Conservation (phyloP, 176 grass and related monocot genomes). For the Paspalum vaginatum region DNA sequence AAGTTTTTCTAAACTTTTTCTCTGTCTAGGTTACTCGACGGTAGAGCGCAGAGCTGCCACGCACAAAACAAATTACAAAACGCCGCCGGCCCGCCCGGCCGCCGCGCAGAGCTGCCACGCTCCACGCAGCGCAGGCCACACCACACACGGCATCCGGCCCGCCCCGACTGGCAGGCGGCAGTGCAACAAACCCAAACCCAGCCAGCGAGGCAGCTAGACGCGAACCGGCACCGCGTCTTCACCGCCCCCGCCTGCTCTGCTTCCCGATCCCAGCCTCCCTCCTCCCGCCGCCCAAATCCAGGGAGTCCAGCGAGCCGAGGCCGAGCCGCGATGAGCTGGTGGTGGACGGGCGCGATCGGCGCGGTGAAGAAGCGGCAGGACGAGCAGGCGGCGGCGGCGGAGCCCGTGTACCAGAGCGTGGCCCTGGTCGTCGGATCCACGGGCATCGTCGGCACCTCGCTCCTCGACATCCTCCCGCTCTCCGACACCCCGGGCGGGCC, state of each 20-base stretch:
- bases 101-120: too few relatives aligned
- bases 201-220: too few relatives aligned
- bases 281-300: background rate
- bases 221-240: background rate
- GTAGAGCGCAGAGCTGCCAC: too few relatives aligned
- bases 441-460: conserved; percentile 69
- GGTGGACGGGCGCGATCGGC: conserved; percentile 86
- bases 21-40: too few relatives aligned
- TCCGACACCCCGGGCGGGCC: conserved; percentile 73
- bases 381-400: conserved; percentile 37
- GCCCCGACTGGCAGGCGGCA: too few relatives aligned
- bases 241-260: background rate
- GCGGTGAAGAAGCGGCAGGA: conserved; percentile 73
- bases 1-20: too few relatives aligned
- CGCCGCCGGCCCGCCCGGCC: too few relatives aligned
- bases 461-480: conserved; percentile 83
- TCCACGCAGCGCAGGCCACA: too few relatives aligned
- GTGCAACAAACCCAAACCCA: too few relatives aligned
- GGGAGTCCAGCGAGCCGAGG: too few relatives aligned
- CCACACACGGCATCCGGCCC: too few relatives aligned
- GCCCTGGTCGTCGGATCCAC: conserved; percentile 75
- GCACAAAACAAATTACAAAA: too few relatives aligned
- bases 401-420: conserved; percentile 58
- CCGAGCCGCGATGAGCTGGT: conserved; percentile 71
- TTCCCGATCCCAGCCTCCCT: background rate